Percentiles rank a stretch among this genome's conserved stretches.
phyloP scores from a whole-genome alignment of 2,329 filamentous ascomycete species.

The Hymenoscyphus linearis region DNA sequence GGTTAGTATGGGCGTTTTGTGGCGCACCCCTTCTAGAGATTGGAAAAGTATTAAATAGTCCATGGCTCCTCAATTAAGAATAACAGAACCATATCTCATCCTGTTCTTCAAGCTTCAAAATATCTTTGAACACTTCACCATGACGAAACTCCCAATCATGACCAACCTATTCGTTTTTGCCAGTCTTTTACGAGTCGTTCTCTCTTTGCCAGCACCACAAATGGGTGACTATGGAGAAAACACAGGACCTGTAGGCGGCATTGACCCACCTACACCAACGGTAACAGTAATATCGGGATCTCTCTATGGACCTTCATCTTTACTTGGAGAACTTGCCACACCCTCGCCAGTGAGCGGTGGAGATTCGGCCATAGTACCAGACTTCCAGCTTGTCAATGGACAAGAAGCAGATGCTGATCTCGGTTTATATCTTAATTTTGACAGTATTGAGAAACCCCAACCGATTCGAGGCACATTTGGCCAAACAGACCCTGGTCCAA shows the following conservation, averaged over 20 bases:
- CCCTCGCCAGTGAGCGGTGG: constrained; percentile 35
- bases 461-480: constrained; percentile 47
- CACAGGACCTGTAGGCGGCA: constrained; percentile 38
- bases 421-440: constrained; percentile 49
- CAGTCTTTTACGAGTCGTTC: constrained; percentile 11
- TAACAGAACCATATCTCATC: neutral
- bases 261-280: constrained; percentile 36
- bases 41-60: neutral
- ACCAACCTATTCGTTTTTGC: neutral
- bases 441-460: constrained; percentile 45
- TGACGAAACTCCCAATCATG: neutral
- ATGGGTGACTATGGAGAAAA: constrained; percentile 40
- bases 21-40: neutral
- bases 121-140: too few relatives aligned
- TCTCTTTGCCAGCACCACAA: constrained; percentile 20
- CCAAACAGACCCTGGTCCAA: constrained; percentile 45
- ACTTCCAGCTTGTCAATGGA: constrained; percentile 41
- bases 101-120: neutral
- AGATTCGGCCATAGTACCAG: constrained; percentile 36
- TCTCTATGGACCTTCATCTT: constrained; percentile 36
- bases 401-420: constrained; percentile 46
- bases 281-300: constrained; percentile 36
- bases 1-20: neutral
- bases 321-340: constrained; percentile 38
- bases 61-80: neutral